Evolutionary conservation across 2,329 filamentous ascomycete species (phyloP), one percentile per base, ranked within the genome.

Genomic region (Cylindrodendrum hubeiense): DNA sequence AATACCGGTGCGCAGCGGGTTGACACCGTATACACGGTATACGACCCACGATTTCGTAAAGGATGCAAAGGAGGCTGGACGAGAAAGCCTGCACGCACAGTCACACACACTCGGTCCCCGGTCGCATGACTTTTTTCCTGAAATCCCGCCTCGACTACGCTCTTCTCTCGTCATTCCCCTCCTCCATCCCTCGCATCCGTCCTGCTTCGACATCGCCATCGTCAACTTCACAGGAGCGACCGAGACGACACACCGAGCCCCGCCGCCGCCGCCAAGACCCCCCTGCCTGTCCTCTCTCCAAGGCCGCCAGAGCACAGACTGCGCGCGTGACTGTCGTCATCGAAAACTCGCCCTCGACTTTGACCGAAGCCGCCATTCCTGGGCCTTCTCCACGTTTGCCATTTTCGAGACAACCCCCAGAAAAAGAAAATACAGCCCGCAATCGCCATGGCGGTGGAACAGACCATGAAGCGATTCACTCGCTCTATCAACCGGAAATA

Each of bases 401-500:
- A 46, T 26, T 30, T 13, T 33, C 39, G n/a, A 26, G 6, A 39
- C 37, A 30, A 10, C 56, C 17, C 37, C 22, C 22, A 33, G 30
- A n/a, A n/a, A n/a, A n/a, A n/a, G n/a, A n/a, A n/a, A n/a, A n/a
- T n/a, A n/a, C n/a, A n/a, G 24, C 49, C 19, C 26, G 33, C 50
- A 33, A 52, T 33, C 72, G 72, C 57, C 71, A 90, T 90, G 88
- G 77, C 85, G 69, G 87, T 87, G 84, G 86, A 90, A 77, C 81
- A 89, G 50, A 85, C 79, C 51, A 83, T 85, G 67, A 87, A 90
- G 75, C 88, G 90, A 72, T 80, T 93, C 74, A 79, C 89, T 75
- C 87, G 91, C 77, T 82, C 88, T 74, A 83, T 92, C 75, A 93
- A 79, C 67, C 69, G 69, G 79, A 90, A 90, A 79, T 94, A 89